Conservation (phyloP, 2,329 filamentous ascomycete genomes). For the Colletotrichum lini region DNA sequence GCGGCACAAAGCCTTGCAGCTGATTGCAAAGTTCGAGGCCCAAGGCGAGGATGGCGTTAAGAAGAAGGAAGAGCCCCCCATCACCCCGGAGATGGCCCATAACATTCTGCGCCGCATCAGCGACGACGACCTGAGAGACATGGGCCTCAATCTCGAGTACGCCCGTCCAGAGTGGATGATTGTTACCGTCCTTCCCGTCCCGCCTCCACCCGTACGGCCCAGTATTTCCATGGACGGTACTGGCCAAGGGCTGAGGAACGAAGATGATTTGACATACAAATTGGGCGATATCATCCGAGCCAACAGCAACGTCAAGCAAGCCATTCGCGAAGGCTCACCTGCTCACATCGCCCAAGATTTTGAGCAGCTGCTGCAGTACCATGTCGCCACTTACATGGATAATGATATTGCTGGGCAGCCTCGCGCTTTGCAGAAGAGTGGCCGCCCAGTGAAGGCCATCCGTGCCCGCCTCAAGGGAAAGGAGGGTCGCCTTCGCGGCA, state of each 20-base stretch:
- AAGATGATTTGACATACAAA: conserved; percentile 99
- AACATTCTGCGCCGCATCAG: conserved; percentile 89
- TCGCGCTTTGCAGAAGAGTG: conserved; percentile 95
- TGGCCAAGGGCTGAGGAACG: conserved; percentile 90
- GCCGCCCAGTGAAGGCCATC: conserved; percentile 95
- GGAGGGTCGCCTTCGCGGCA: conserved; percentile 96
- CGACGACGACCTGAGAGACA: conserved; percentile 84
- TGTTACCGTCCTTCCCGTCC: conserved; percentile 93
- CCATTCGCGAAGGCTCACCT: conserved; percentile 91
- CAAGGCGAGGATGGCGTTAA: conserved; percentile 84
- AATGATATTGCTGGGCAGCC: conserved; percentile 98
- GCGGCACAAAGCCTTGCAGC: conserved; percentile 86
- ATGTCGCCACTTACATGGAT: conserved; percentile 99
- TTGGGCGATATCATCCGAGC: conserved; percentile 98
- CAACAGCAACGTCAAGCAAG: conserved; percentile 93
- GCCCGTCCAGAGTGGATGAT: conserved; percentile 99
- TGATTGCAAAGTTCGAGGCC: conserved; percentile 82
- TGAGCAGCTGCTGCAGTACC: conserved; percentile 92
- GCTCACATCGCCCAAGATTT: conserved; percentile 94
- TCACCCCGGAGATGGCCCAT: conserved; percentile 88
- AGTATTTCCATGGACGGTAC: conserved; percentile 98
- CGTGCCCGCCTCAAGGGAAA: conserved; percentile 98
- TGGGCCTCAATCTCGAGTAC: conserved; percentile 95
- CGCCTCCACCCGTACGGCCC: conserved; percentile 93
- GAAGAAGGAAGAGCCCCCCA: conserved; percentile 80